Base-by-base conservation (phyloP, 176 grass and related monocot genomes). In the Eleusine indica region DNA sequence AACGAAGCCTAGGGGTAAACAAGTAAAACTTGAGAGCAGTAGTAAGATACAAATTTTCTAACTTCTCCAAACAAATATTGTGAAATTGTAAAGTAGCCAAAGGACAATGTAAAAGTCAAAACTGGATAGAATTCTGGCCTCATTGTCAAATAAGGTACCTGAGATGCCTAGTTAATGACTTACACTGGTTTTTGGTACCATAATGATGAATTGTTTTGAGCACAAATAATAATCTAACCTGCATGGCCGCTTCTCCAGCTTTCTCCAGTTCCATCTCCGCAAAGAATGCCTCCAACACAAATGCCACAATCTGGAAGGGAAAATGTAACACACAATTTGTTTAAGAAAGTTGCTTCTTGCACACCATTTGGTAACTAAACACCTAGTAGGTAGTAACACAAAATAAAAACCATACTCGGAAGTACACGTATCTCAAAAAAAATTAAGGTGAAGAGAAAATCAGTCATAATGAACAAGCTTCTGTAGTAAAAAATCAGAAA, bases 251-350 rank as follows among this genome's bases (percentile, higher is more conserved):
- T 73, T 86, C 89, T 68, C 68, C 65, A 86, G 39, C 9, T 84
- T 94, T 91, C 86, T 95, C 96, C 32, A 98, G 91, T 54, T 98
- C 96, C 91, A 98, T 98, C 89, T 98, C 93, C 74, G 96, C 91
- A 87, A 98, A 98, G 86, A 98, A 98, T 66, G 96, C 96, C 70
- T 98, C 96, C 85, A 98, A 75, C 41, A 98, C 89, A 90, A 98
- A 98, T 85, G 96, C 96, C 72, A 98, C 82, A 86, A 98, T 89
- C 96, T 98, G 86, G 84, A 66, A 82, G 80, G n/a, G 76, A 83
- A 71, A 65, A 9, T 18, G 56, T 39, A 68, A 56, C 21, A 41
- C 3, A 62, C 12, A 78, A 48, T 53, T 67, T 51, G 58, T n/a
- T 71, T 73, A 28, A 21, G 19, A 75, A 25, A 75, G 15, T 9